Conservation (phyloP, 176 grass and related monocot species). For the Raddia distichophylla region DNA sequence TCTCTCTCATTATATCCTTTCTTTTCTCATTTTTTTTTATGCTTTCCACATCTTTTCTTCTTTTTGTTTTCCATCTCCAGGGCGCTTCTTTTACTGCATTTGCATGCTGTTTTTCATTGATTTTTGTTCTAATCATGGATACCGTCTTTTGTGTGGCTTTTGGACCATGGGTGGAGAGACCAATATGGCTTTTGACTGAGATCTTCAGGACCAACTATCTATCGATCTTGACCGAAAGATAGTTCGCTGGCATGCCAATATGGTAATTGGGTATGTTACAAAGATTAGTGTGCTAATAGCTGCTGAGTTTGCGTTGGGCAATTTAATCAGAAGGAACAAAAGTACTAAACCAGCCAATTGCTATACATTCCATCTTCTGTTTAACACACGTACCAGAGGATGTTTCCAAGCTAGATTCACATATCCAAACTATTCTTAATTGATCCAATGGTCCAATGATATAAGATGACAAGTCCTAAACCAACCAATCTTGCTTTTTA, state of each 20-base stretch:
- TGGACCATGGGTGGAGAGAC: constrained; percentile 49
- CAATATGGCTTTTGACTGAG: constrained; percentile 47
- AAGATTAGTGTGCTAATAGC: neutral
- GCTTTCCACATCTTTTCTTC: constrained; percentile 34
- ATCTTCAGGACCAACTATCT: neutral
- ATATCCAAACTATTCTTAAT: too few species aligned
- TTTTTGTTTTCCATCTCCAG: constrained; percentile 19
- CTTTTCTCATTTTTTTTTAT: constrained; percentile 31
- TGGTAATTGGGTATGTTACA: neutral
- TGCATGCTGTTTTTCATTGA: constrained; percentile 42
- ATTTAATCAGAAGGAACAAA: too few species aligned
- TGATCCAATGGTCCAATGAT: too few species aligned
- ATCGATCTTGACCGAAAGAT: neutral
- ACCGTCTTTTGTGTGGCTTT: constrained; percentile 57
- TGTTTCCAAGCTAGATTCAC: too few species aligned
- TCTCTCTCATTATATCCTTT: neutral
- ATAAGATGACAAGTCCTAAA: too few species aligned
- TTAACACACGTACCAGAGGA: too few species aligned
- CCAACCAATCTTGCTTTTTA: too few species aligned
- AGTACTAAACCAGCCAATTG: too few species aligned
- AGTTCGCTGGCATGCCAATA: too few species aligned
- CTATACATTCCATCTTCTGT: too few species aligned
- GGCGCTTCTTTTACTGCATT: constrained; percentile 72
- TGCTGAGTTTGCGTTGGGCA: too few species aligned
- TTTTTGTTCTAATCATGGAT: constrained; percentile 58